Conservation (phyloP, 257 asterid species). For the Parsonsia alboflavescens region DNA sequence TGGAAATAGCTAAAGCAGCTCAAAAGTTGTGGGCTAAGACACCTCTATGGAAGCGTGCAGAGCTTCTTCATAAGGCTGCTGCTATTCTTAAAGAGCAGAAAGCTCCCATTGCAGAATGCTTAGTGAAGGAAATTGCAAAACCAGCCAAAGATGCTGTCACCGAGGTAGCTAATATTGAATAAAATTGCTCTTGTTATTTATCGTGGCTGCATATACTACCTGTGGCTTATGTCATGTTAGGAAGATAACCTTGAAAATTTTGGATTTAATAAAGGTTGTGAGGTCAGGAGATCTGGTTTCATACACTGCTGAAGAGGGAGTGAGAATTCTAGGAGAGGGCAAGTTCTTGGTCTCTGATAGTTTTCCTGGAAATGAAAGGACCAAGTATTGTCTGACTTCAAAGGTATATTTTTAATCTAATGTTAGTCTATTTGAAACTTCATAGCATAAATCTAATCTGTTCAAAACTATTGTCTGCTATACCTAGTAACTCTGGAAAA, state of each 20-base stretch:
- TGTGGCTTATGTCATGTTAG: neutral
- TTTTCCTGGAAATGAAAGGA: conserved; percentile 83
- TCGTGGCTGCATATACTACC: neutral
- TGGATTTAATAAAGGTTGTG: conserved; percentile 29
- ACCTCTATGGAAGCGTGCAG: conserved; percentile 95
- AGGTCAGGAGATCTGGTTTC: conserved; percentile 62
- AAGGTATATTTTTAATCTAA: conserved; percentile 36
- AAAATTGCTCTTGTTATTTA: neutral
- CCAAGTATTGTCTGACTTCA: conserved; percentile 74
- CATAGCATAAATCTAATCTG: neutral
- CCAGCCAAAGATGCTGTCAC: conserved; percentile 92
- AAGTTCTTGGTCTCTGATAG: conserved; percentile 74
- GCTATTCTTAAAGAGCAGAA: conserved; percentile 88
- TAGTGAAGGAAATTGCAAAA: conserved; percentile 89
- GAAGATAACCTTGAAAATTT: conserved; percentile 5
- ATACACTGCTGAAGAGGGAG: conserved; percentile 89
- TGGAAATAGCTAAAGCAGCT: conserved; percentile 69
- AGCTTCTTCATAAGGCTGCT: conserved; percentile 96
- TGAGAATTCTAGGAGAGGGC: conserved; percentile 73
- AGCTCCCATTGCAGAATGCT: conserved; percentile 89
- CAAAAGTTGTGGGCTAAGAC: conserved; percentile 89
- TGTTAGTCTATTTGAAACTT: neutral
- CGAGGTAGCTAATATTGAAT: conserved; percentile 47
- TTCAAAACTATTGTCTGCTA: no score
- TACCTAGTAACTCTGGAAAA: neutral